Evolutionary conservation across 176 grass and related monocot genomes (phyloP).

Genomic region (Aegilops sharonensis): DNA sequence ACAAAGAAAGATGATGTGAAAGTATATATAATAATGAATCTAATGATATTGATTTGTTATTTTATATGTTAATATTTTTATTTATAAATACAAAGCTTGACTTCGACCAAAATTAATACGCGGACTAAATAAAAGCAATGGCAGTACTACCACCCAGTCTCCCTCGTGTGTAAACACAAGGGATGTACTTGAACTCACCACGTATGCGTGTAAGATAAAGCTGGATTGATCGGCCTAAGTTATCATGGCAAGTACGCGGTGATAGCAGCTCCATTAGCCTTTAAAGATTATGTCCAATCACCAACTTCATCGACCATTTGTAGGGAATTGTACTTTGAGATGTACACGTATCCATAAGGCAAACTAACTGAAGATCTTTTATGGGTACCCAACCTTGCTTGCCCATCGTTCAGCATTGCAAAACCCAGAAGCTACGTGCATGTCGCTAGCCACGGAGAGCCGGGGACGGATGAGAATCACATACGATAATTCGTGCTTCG

Average conservation of each 20-base stretch:
- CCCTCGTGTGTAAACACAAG: not conserved
- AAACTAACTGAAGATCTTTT: conserved; percentile 1
- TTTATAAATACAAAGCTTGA: too few relatives aligned
- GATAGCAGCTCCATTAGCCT: not conserved
- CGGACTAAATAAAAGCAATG: too few relatives aligned
- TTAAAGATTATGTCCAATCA: not conserved
- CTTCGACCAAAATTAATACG: too few relatives aligned
- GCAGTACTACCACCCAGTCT: not conserved
- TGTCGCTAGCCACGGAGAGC: not conserved
- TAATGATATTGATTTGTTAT: too few relatives aligned
- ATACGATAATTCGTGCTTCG: not conserved
- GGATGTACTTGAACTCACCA: not conserved
- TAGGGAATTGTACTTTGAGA: not conserved
- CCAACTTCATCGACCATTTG: not conserved
- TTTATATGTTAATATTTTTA: too few relatives aligned
- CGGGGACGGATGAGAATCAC: not conserved
- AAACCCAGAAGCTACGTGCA: not conserved
- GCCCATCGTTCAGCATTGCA: not conserved
- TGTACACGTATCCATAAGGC: not conserved
- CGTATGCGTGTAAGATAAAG: not conserved
- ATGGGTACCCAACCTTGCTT: not conserved
- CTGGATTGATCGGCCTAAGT: not conserved
- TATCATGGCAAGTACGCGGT: not conserved
- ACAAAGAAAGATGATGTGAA: too few relatives aligned
- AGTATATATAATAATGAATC: too few relatives aligned